Evolutionary conservation across 352 stramenopile genomes (phyloP).

Genomic region (Pythium aristosporum): DNA sequence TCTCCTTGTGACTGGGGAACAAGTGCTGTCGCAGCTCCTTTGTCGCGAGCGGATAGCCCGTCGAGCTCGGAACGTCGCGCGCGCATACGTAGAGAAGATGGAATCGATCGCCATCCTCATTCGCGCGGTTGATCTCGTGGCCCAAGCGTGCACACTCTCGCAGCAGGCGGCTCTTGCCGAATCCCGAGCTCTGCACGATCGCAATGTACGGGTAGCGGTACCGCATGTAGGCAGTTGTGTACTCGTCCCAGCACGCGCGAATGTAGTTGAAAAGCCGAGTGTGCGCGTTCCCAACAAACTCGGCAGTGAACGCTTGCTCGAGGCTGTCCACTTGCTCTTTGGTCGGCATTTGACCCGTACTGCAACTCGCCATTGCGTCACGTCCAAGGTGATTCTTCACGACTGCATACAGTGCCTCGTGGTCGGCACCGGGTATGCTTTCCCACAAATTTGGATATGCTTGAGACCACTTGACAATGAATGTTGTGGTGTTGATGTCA

Average conservation of each 20-base stretch:
- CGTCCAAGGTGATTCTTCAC: background rate
- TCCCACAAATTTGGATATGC: background rate
- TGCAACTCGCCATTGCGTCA: background rate
- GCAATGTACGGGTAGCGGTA: constrained; percentile 9
- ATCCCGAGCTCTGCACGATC: constrained; percentile 19
- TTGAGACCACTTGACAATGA: background rate
- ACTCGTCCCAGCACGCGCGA: background rate
- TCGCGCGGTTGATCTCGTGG: background rate
- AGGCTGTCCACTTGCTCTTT: background rate
- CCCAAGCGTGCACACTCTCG: constrained; percentile 2
- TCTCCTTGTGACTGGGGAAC: background rate
- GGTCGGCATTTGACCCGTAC: background rate
- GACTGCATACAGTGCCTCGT: background rate
- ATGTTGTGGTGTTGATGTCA: background rate
- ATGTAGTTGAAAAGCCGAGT: background rate
- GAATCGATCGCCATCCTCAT: background rate
- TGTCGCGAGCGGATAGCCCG: background rate
- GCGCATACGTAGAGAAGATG: background rate
- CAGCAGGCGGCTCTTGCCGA: constrained; percentile 22
- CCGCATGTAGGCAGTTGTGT: background rate
- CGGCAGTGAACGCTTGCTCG: background rate
- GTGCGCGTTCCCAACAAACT: constrained; percentile 7
- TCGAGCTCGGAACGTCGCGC: background rate
- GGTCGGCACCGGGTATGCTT: background rate
- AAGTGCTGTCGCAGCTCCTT: background rate